Evolutionary conservation across 2,329 filamentous ascomycete species (phyloP).

Genomic region (Blastomyces gilchristii): DNA sequence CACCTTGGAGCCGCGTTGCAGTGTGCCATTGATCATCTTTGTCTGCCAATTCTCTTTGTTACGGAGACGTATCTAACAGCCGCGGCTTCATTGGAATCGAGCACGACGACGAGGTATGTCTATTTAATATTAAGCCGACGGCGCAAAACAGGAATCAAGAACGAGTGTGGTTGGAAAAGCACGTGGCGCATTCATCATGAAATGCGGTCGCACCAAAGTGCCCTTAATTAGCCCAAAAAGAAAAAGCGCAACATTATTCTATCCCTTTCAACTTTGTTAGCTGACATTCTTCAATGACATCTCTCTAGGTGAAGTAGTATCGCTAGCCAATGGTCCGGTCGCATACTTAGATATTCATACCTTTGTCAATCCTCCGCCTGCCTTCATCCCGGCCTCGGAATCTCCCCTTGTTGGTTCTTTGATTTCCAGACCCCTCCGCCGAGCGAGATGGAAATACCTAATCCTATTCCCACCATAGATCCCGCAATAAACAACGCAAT

Average conservation of each 20-base stretch:
- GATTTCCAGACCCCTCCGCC: slow-evolving; percentile 37
- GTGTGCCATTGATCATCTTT: neutral
- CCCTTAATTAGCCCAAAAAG: neutral
- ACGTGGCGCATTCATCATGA: neutral
- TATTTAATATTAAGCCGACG: neutral
- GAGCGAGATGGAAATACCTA: slow-evolving; percentile 37
- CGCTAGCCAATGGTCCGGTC: neutral
- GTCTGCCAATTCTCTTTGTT: neutral
- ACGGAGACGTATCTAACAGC: neutral
- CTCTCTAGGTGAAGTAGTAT: neutral
- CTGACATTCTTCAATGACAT: neutral
- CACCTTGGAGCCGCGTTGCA: neutral
- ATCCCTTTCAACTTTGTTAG: neutral
- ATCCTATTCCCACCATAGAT: slow-evolving; percentile 35
- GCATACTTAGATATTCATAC: neutral
- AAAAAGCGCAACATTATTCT: neutral
- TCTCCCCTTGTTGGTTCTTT: slow-evolving; percentile 22
- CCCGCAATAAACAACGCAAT: slow-evolving; percentile 36
- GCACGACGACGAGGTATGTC: neutral
- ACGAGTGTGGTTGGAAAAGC: neutral
- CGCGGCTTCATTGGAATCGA: neutral
- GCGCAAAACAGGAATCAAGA: neutral
- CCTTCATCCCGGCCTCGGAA: slow-evolving; percentile 15
- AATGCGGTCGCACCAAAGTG: neutral
- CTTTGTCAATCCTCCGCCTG: neutral